A percentile compares a stretch with the other conserved stretches of the same genome.
Evolutionary conservation across 495 filamentous ascomycete species (phyloP).

Genomic region (Rusavskia elegans): DNA sequence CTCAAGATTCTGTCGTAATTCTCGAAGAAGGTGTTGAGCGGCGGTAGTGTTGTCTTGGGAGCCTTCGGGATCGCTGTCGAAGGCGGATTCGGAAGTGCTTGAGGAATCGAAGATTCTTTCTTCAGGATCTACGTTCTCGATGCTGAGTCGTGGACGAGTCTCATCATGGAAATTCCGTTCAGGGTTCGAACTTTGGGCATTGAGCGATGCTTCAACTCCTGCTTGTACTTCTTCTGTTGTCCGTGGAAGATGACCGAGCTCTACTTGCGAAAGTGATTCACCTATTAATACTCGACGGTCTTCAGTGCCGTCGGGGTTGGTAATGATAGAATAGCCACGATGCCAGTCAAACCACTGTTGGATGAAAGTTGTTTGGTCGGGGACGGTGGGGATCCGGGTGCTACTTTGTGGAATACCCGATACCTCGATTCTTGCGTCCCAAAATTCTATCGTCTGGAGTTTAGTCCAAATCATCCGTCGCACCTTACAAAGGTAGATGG

Average conservation of each 20-base stretch:
- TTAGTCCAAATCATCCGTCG: neutral
- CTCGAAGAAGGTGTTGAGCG: conserved; percentile 4
- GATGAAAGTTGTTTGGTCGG: conserved; percentile 25
- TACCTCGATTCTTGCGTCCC: conserved; percentile 20
- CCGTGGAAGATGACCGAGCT: conserved; percentile 22
- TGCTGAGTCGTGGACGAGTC: neutral
- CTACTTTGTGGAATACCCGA: conserved; percentile 14
- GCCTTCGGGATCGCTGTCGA: neutral
- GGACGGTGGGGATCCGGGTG: conserved; percentile 22
- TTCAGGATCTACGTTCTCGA: neutral
- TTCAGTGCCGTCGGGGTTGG: conserved; percentile 18
- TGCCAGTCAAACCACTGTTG: conserved; percentile 27
- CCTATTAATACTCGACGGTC: conserved; percentile 21
- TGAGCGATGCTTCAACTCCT: neutral
- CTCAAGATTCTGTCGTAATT: neutral
- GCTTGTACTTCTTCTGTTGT: conserved; percentile 20
- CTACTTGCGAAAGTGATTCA: conserved; percentile 23
- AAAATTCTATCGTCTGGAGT: conserved; percentile 20
- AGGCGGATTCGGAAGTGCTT: neutral
- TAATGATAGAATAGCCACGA: conserved; percentile 21
- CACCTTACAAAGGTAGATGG: neutral
- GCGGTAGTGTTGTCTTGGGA: neutral
- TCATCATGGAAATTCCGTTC: neutral
- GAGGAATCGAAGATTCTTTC: conserved; percentile 5
- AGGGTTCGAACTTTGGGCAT: neutral